Base-by-base conservation (phyloP, 352 stramenopile genomes). In the Labyrinthula sp. region DNA sequence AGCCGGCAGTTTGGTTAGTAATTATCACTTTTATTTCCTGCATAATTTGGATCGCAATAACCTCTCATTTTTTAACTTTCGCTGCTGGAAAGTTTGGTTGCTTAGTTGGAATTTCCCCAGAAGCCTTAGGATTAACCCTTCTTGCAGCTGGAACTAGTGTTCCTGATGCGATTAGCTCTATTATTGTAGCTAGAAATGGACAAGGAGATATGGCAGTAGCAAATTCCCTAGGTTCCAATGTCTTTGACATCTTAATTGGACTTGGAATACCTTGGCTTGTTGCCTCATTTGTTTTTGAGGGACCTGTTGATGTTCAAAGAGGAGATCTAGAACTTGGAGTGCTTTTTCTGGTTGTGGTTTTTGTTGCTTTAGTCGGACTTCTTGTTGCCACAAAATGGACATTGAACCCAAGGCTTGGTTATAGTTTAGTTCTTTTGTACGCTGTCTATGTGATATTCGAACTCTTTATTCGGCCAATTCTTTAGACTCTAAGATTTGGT, bases 151-250 rank as follows among this genome's bases (percentile, higher is more conserved):
- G 70, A 39, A 79, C 70, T 15, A 69, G 56, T 20, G 66, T 79
- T 4, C 70, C 70, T 25, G 70, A 79, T 59, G 56, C 76, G 17
- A 48, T 79, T 18, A 71, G 60, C 6, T 72, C 61, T 59, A 66
- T 79, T 1, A 74, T 77, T 57, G 68, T 79, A 6, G 68, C 70
- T 17, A 58, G 66, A 56, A 61, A 69, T 56, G 70, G 70, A 30
- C 60, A 69, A 40, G 70, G 70, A 31, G 70, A 78, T 47, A 78
- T 78, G 69, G 69, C 69, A 20, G 69, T 78, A 12, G 71, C 61
- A 18, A 67, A 52, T 10, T 75, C 66, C 8, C 72, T 78, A 47
- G 69, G 69, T 21, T 72, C 61, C 40, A 75, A 77, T 38, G 74
- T 78, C 35, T 78, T 78, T 48, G 69, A 78, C 58, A 69, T 78